These are phyloP conservation scores for Pyrus betulifolia DNA, from an alignment of 306 rosid genomes.

Conservation along the genomic window DNA sequence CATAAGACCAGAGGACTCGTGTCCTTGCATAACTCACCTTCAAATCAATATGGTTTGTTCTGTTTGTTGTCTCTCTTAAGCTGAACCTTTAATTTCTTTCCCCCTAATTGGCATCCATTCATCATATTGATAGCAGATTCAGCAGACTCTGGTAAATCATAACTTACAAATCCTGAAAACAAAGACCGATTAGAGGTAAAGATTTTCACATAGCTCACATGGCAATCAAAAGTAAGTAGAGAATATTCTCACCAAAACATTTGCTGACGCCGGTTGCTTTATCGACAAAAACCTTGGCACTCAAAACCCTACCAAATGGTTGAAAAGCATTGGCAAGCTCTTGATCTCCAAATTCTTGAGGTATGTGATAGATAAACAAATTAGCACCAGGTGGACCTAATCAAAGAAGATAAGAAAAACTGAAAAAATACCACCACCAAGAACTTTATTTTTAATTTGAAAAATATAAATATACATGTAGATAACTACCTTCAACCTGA, in stretches of 20 bases:
- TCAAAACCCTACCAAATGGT: conserved; percentile 82
- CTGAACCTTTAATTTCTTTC: conserved; percentile 95
- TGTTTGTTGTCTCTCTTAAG: conserved; percentile 95
- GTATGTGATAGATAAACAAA: conserved; percentile 96
- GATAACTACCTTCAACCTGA: conserved; percentile 82
- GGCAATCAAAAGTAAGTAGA: conserved; percentile 13
- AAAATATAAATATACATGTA: not conserved
- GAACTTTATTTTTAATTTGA: not conserved
- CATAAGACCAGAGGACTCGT: conserved; percentile 28
- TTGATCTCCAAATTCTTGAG: conserved; percentile 92
- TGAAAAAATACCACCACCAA: conserved; percentile 22
- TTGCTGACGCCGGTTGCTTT: conserved; percentile 97
- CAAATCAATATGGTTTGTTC: conserved; percentile 69
- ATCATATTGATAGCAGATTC: conserved; percentile 74
- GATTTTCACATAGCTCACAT: conserved; percentile 7
- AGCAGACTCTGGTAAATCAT: conserved; percentile 83
- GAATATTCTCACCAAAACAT: conserved; percentile 77
- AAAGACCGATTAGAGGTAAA: conserved; percentile 21
- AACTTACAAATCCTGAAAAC: conserved; percentile 92
- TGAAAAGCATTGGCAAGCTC: conserved; percentile 87
- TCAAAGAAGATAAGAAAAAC: conserved; percentile 26
- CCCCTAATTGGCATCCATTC: conserved; percentile 90
- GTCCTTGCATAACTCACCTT: conserved; percentile 32
- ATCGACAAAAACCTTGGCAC: conserved; percentile 97
- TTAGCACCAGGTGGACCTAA: conserved; percentile 98